phyloP scores from a whole-genome alignment of 2,329 filamentous ascomycete species.

The Nemania sp. region DNA sequence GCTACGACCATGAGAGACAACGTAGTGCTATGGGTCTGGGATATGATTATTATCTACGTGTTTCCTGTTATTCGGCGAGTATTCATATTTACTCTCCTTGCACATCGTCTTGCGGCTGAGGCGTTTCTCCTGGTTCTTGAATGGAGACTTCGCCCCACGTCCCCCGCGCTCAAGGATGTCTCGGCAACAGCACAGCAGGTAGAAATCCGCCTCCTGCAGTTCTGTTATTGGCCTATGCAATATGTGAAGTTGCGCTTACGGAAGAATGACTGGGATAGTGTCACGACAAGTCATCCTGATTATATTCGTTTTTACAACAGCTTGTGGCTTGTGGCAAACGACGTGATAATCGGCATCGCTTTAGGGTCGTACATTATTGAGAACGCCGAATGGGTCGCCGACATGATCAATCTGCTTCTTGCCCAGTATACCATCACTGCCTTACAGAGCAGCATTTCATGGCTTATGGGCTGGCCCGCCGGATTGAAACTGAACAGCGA shows the following conservation, averaged over 20 bases:
- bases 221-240: constrained; percentile 99
- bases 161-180: constrained; percentile 90
- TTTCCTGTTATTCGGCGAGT: constrained; percentile 79
- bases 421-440: constrained; percentile 88
- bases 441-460: constrained; percentile 87
- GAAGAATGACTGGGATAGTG: constrained; percentile 93
- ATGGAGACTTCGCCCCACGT: constrained; percentile 82
- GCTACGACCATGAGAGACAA: constrained; percentile 87
- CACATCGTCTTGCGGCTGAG: constrained; percentile 85
- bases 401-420: constrained; percentile 80
- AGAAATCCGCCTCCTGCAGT: constrained; percentile 95
- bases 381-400: constrained; percentile 86
- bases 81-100: constrained; percentile 83
- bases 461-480: constrained; percentile 96
- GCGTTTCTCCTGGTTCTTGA: constrained; percentile 82
- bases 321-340: constrained; percentile 97
- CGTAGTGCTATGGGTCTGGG: constrained; percentile 74
- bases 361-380: constrained; percentile 97
- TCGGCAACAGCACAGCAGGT: constrained; percentile 97
- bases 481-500: constrained; percentile 96
- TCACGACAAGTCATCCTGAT: constrained; percentile 94
- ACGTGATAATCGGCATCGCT: constrained; percentile 98
- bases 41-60: constrained; percentile 78
- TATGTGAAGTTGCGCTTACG: constrained; percentile 90
- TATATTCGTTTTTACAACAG: constrained; percentile 99